A percentile compares a stretch with the other conserved stretches of the same genome.
These are phyloP conservation scores for Mortierella antarctica DNA, from an alignment of 192 early-diverging fungal genomes.

Conservation along the genomic window DNA sequence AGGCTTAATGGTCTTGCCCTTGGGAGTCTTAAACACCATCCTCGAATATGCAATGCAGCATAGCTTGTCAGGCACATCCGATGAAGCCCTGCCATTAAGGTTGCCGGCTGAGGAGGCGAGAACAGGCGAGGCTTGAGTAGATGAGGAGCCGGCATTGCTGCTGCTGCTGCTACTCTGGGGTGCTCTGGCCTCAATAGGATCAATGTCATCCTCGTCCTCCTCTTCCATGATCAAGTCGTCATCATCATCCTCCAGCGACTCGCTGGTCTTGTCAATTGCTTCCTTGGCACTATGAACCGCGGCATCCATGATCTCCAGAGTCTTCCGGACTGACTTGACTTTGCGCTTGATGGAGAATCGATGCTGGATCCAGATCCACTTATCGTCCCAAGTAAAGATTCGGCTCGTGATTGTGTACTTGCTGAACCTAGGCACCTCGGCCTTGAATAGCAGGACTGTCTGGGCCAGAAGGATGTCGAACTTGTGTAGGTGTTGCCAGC, in stretches of 20 bases:
- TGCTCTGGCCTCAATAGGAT: constrained; percentile 44
- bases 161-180: not conserved
- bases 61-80: constrained; percentile 39
- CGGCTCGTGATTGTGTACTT: constrained; percentile 60
- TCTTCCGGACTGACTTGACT: constrained; percentile 11
- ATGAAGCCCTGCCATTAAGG: constrained; percentile 16
- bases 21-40: constrained; percentile 47
- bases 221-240: constrained; percentile 21
- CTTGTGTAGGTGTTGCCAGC: constrained; percentile 33
- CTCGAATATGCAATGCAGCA: constrained; percentile 48
- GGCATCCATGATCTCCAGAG: constrained; percentile 4
- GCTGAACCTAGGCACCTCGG: constrained; percentile 59
- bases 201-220: constrained; percentile 51
- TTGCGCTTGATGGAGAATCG: constrained; percentile 54
- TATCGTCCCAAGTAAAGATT: constrained; percentile 63
- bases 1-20: constrained; percentile 50
- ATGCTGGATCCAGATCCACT: constrained; percentile 62
- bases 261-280: not conserved
- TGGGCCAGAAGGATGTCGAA: constrained; percentile 50
- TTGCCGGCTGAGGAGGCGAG: constrained; percentile 9
- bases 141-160: not conserved
- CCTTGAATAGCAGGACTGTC: constrained; percentile 58
- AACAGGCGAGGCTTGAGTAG: not conserved
- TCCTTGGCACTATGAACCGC: not conserved
- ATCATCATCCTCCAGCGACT: constrained; percentile 25